Percentiles rank a stretch among this genome's conserved stretches.
phyloP scores from a whole-genome alignment of 2,329 filamentous ascomycete species.

The Xylaria polymorpha region DNA sequence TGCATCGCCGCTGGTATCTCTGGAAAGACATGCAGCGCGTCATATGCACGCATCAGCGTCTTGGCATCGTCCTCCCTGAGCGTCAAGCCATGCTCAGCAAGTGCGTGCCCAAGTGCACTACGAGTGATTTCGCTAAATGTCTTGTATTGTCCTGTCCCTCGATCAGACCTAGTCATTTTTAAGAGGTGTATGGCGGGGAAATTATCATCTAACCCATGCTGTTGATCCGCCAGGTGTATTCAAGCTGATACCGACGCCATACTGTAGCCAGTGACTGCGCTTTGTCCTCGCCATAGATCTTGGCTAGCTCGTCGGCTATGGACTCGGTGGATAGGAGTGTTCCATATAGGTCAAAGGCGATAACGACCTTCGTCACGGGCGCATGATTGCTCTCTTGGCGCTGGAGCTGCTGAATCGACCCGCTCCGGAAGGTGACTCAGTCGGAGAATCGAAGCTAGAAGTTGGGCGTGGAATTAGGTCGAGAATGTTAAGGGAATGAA shows the following conservation, averaged over 20 bases:
- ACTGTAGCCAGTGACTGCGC: slow-evolving; percentile 66
- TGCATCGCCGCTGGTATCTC: slow-evolving; percentile 69
- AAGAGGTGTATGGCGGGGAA: not conserved
- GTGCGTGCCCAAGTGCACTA: slow-evolving; percentile 71
- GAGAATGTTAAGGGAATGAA: not conserved
- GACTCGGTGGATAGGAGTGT: slow-evolving; percentile 79
- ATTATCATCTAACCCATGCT: slow-evolving; percentile 73
- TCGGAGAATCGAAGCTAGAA: slow-evolving; percentile 21
- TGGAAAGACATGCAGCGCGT: slow-evolving; percentile 71
- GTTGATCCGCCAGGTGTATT: slow-evolving; percentile 81
- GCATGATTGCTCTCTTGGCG: slow-evolving; percentile 15
- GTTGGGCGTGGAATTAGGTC: not conserved
- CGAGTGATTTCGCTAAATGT: slow-evolving; percentile 72
- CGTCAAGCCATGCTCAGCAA: slow-evolving; percentile 65
- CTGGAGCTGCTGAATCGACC: slow-evolving; percentile 12
- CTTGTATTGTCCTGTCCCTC: slow-evolving; percentile 65
- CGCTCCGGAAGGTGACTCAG: slow-evolving; percentile 35
- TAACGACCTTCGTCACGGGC: slow-evolving; percentile 52
- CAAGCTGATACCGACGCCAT: slow-evolving; percentile 78
- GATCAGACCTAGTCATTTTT: slow-evolving; percentile 25
- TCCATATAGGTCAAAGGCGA: slow-evolving; percentile 82
- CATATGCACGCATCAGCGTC: slow-evolving; percentile 71
- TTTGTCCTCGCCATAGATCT: slow-evolving; percentile 67
- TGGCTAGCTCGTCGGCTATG: slow-evolving; percentile 69
- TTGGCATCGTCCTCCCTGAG: slow-evolving; percentile 59